Conservation (phyloP, 2,329 filamentous ascomycete species). For the Cladosporium halotolerans region DNA sequence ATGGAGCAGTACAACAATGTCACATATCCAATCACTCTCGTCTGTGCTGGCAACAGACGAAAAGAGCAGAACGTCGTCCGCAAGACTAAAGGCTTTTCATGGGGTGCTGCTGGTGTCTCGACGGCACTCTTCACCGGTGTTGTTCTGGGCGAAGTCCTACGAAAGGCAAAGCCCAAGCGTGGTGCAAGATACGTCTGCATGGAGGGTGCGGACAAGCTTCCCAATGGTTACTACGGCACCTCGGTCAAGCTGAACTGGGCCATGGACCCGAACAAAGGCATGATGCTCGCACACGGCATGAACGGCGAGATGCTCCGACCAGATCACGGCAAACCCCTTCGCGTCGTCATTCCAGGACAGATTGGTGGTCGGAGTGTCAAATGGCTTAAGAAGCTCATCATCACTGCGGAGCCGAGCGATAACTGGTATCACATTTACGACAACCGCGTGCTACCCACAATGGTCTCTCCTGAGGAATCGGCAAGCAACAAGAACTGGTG, state of each 20-base stretch:
- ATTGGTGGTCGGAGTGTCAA: conserved; percentile 91
- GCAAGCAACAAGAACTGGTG: conserved; percentile 69
- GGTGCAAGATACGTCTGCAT: conserved; percentile 80
- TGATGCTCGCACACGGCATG: conserved; percentile 86
- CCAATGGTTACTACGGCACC: conserved; percentile 84
- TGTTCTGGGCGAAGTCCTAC: conserved; percentile 64
- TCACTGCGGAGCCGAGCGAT: conserved; percentile 73
- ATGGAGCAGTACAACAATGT: conserved; percentile 70
- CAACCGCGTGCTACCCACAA: conserved; percentile 82
- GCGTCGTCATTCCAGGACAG: conserved; percentile 80
- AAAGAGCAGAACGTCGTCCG: conserved; percentile 90
- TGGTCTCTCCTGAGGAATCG: conserved; percentile 74
- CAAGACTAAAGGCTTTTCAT: conserved; percentile 91
- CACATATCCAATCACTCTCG: conserved; percentile 80
- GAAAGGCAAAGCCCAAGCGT: conserved; percentile 59
- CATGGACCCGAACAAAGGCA: conserved; percentile 72
- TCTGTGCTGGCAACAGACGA: conserved; percentile 84
- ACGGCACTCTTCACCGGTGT: conserved; percentile 86
- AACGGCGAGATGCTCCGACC: conserved; percentile 75
- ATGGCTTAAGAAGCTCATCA: conserved; percentile 75
- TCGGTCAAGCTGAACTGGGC: conserved; percentile 84
- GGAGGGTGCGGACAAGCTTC: conserved; percentile 78
- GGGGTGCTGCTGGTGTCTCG: conserved; percentile 81
- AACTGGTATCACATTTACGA: conserved; percentile 97
- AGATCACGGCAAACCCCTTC: conserved; percentile 79